Percentiles rank a stretch among this genome's conserved stretches.
Evolutionary conservation across 1,284 basidiomycete genomes (phyloP).

Genomic region (Mycena sp.): DNA sequence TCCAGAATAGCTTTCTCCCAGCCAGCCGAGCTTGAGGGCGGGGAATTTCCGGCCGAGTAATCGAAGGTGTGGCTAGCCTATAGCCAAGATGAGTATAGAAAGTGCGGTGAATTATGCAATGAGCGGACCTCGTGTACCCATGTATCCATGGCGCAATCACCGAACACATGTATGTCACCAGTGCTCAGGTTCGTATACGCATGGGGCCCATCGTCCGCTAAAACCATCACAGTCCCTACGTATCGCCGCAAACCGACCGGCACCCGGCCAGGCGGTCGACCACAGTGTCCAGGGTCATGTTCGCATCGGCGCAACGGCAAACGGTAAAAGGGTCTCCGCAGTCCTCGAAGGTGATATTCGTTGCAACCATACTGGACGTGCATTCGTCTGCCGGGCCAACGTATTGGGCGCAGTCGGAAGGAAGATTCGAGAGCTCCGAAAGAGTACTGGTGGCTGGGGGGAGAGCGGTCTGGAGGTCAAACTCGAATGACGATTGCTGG

Average conservation of each 20-base stretch:
- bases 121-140: constrained; percentile 42
- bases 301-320: constrained; percentile 38
- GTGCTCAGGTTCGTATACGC: constrained; percentile 36
- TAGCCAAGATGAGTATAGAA: not conserved
- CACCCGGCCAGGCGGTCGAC: constrained; percentile 35
- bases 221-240: constrained; percentile 29
- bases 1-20: constrained; percentile 33
- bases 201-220: constrained; percentile 11
- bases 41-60: constrained; percentile 27
- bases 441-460: constrained; percentile 29
- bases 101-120: not conserved
- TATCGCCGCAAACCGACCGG: constrained; percentile 42
- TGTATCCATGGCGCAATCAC: constrained; percentile 28
- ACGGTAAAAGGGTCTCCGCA: constrained; percentile 37
- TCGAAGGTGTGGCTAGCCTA: constrained; percentile 41
- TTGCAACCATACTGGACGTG: constrained; percentile 30
- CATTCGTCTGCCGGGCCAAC: constrained; percentile 28
- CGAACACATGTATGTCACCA: constrained; percentile 43
- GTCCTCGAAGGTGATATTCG: constrained; percentile 39
- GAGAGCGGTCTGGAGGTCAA: constrained; percentile 31
- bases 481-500: constrained; percentile 10
- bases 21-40: constrained; percentile 15
- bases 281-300: constrained; percentile 35
- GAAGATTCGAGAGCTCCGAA: constrained; percentile 19
- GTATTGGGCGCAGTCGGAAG: constrained; percentile 30